A percentile compares a stretch with the other conserved stretches of the same genome.
These are phyloP conservation scores for Phoenix dactylifera DNA, from an alignment of 176 grass and related monocot species.

Conservation along the genomic window DNA sequence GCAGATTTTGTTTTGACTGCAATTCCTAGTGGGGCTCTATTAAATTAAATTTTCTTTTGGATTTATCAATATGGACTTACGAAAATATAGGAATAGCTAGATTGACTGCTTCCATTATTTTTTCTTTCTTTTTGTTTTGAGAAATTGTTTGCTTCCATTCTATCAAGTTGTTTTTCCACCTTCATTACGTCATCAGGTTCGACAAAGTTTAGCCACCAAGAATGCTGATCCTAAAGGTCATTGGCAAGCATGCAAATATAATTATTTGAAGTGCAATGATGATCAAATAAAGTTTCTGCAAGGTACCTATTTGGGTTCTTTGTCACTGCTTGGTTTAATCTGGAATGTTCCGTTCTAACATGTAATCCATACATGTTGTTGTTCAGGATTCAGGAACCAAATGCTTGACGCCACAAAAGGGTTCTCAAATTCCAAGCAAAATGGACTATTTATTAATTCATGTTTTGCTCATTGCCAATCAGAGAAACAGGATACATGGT, in stretches of 20 bases:
- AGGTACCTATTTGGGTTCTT: conserved; percentile 22
- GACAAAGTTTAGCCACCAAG: conserved; percentile 55
- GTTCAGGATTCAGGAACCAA: conserved; percentile 62
- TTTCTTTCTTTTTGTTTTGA: too few relatives aligned
- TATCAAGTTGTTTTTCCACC: too few relatives aligned
- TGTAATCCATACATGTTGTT: background rate
- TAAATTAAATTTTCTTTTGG: too few relatives aligned
- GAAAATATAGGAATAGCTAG: too few relatives aligned
- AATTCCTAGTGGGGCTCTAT: too few relatives aligned
- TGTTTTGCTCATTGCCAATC: conserved; percentile 69
- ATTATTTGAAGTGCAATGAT: conserved; percentile 52
- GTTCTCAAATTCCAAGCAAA: conserved; percentile 33
- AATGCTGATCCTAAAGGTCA: conserved; percentile 35
- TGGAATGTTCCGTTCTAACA: too few relatives aligned
- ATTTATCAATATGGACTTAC: too few relatives aligned
- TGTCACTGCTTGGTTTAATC: background rate
- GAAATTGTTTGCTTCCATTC: too few relatives aligned
- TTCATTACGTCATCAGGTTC: conserved; percentile 32
- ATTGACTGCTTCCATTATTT: too few relatives aligned
- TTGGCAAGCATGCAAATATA: conserved; percentile 65
- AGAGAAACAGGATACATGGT: conserved; percentile 24
- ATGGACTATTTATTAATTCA: conserved; percentile 54
- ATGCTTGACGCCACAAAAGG: conserved; percentile 40
- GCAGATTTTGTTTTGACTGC: too few relatives aligned
- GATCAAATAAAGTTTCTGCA: conserved; percentile 63